Percentiles rank a stretch among this genome's conserved stretches.
phyloP scores from a whole-genome alignment of 208 protist species.

The Trypanosoma lewisi region DNA sequence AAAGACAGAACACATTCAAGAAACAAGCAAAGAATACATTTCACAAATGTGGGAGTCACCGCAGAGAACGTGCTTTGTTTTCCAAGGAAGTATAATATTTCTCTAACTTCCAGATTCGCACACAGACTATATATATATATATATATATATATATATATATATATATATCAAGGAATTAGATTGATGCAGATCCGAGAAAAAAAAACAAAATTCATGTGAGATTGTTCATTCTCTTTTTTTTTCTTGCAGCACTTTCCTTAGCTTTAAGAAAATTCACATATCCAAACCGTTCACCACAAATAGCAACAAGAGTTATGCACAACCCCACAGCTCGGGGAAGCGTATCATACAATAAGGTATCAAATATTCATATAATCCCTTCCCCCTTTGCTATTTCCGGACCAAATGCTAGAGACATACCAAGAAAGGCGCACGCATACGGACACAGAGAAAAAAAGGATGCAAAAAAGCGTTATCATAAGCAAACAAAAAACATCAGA shows the following conservation, averaged over 20 bases:
- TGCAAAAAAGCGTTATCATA: too few relatives aligned
- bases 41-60: slow-evolving; percentile 36
- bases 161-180: slow-evolving; percentile 66
- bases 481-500: too few relatives aligned
- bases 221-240: slow-evolving; percentile 50
- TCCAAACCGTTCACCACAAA: slow-evolving; percentile 26
- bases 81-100: too few relatives aligned
- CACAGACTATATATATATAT: slow-evolving; percentile 33
- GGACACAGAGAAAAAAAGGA: too few relatives aligned
- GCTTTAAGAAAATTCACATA: slow-evolving; percentile 23
- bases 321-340: slow-evolving; percentile 66
- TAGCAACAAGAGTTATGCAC: slow-evolving; percentile 53
- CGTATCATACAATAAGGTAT: slow-evolving; percentile 31
- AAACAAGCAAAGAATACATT: slow-evolving; percentile 4
- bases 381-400: slow-evolving; percentile 40
- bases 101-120: slow-evolving; percentile 32
- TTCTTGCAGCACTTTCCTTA: slow-evolving; percentile 28
- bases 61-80: too few relatives aligned
- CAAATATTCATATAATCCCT: slow-evolving; percentile 34
- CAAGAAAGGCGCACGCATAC: too few relatives aligned
- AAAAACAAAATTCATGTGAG: slow-evolving; percentile 26
- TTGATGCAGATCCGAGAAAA: slow-evolving; percentile 41
- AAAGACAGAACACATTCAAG: neutral
- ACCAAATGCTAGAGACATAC: slow-evolving; percentile 27
- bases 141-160: too few relatives aligned